Evolutionary conservation across 1,284 basidiomycete genomes (phyloP).

Genomic region (Cryptococcus amylolentus): DNA sequence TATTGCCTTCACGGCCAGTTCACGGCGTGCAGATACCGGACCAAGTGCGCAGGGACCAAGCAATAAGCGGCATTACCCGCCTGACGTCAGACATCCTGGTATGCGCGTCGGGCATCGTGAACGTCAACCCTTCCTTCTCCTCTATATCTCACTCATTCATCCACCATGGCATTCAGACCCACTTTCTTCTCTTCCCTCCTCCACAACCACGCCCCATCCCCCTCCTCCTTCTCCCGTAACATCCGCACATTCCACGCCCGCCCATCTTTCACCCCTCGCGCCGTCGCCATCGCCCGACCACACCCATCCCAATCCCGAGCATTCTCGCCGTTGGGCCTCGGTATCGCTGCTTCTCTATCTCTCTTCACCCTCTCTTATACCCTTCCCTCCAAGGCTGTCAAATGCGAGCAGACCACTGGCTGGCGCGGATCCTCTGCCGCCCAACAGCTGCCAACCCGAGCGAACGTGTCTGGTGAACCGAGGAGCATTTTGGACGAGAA

Average conservation of each 20-base stretch:
- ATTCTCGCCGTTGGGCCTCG: constrained; percentile 36
- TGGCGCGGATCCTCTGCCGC: neutral
- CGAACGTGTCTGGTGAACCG: neutral
- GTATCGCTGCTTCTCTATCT: constrained; percentile 22
- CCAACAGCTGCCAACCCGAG: neutral
- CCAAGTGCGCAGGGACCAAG: too few species aligned
- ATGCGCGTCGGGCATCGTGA: neutral
- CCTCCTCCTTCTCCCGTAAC: constrained; percentile 8
- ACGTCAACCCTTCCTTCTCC: neutral
- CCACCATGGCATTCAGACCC: constrained; percentile 19
- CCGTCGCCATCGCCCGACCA: constrained; percentile 2
- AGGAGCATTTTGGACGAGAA: neutral
- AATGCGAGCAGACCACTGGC: constrained; percentile 7
- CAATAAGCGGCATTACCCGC: too few species aligned
- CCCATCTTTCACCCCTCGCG: constrained; percentile 8
- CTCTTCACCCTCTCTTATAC: constrained; percentile 13
- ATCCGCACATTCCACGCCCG: constrained; percentile 13
- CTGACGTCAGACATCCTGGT: too few species aligned
- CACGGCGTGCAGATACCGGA: too few species aligned
- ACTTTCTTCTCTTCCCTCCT: constrained; percentile 17
- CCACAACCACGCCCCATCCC: constrained; percentile 13
- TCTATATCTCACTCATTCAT: neutral
- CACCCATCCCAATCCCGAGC: constrained; percentile 7
- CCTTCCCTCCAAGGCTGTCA: constrained; percentile 11
- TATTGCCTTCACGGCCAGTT: too few species aligned